Evolutionary conservation across 768 basidiomycete genomes (phyloP).

Genomic region (Lactarius sanguifluus): DNA sequence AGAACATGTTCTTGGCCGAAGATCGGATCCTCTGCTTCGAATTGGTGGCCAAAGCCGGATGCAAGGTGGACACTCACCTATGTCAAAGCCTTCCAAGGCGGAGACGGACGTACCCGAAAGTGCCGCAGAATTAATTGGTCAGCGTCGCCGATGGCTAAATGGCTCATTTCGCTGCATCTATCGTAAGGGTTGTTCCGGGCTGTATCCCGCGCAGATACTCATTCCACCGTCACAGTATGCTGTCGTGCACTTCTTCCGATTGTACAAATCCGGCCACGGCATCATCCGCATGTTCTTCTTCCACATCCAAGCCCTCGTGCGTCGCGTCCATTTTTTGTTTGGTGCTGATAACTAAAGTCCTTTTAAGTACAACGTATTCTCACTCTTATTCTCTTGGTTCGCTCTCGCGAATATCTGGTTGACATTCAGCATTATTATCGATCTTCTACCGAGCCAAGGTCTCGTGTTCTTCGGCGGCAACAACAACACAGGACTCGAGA

Average conservation of each 20-base stretch:
- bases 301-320: slow-evolving; percentile 85
- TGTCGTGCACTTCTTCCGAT: slow-evolving; percentile 87
- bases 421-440: slow-evolving; percentile 94
- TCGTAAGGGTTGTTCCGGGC: slow-evolving; percentile 51
- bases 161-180: slow-evolving; percentile 93
- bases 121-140: slow-evolving; percentile 91
- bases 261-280: slow-evolving; percentile 86
- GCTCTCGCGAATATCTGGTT: slow-evolving; percentile 90
- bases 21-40: slow-evolving; percentile 98
- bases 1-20: slow-evolving; percentile 89
- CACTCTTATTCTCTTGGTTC: slow-evolving; percentile 90
- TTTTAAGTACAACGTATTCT: slow-evolving; percentile 77
- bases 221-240: slow-evolving; percentile 59
- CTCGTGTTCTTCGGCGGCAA: slow-evolving; percentile 70
- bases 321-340: slow-evolving; percentile 33
- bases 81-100: slow-evolving; percentile 95
- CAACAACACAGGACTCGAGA: slow-evolving; percentile 32
- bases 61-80: slow-evolving; percentile 89
- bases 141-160: slow-evolving; percentile 95
- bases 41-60: slow-evolving; percentile 84
- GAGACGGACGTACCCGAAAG: slow-evolving; percentile 95
- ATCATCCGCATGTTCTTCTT: slow-evolving; percentile 95
- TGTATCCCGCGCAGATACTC: neutral
- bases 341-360: slow-evolving; percentile 12
- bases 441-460: slow-evolving; percentile 61